Base-by-base conservation (phyloP, 2,329 filamentous ascomycete species). In the Botrytis deweyae region DNA sequence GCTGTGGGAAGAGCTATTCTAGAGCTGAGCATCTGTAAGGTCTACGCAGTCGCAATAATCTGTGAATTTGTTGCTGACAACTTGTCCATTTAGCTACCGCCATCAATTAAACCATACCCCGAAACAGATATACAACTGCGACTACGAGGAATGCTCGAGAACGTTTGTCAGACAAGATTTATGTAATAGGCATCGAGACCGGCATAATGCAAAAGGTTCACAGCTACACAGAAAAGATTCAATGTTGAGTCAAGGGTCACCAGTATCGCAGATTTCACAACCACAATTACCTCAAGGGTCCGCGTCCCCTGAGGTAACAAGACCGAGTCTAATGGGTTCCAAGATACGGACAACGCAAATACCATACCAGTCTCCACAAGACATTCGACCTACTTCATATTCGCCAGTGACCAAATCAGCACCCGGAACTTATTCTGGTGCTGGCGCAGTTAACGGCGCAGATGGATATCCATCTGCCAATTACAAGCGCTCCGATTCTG, bases 21-120 rank as follows among this genome's bases (percentile, higher is more conserved):
- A 89, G 96, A 81, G 95, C 96, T 14, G 96, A 98, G 84, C 96
- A 99, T 85, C 86, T 99, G 85, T 98, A 89, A 87, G 87, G 85
- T 83, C 38, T 61, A 64, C 59, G 25, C 29, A 52, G 46, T 38
- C 44, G 16, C n/a, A 25, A 38, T 38, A 10, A 55, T 44, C 33
- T 59, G 22, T 29, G 38, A 20, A 52, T 25, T 8, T 49, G 18
- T 29, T 72, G 55, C 73, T 79, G 65, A 76, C 69, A 72, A 72
- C 25, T 25, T 33, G 49, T 36, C 36, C 33, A 62, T 33, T 63
- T 75, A 91, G 89, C 64, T 90, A 98, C 84, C 90, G 96, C 64
- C 95, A 98, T 83, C 95, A 98, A 84, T 85, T 98, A 78, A 99
- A 99, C 82, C 96, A 98, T 84, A 92, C 93, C 73, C 95, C 95